Evolutionary conservation across 2,329 filamentous ascomycete species (phyloP), one percentile per base, ranked within the genome.

Genomic region (Lasiodiplodia sp.): DNA sequence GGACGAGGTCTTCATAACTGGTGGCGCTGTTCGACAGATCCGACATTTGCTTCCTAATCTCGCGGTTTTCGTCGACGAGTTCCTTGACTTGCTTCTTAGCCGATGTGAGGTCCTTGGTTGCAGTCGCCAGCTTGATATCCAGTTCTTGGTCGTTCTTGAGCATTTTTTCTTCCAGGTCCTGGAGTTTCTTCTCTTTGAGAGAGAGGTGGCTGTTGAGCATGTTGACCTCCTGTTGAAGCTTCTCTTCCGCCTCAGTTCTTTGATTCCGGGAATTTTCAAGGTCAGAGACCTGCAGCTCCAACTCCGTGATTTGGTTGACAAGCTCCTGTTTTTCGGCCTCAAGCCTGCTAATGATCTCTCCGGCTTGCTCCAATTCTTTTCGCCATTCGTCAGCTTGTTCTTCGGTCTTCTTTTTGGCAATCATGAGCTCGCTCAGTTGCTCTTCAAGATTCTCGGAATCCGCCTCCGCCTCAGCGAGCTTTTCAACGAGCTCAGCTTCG

Each of bases 381-480:
- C 93, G 88, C 75, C 90, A 92, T 68, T 89, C 86, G 70, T 96
- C 91, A 5, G 95, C 89, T 71, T 97, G 92, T 25, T 93, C 89
- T 76, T 97, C 95, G 0, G 92, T 92, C 66, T 89, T 90, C 80
- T 94, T 97, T 81, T 97, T 97, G 11, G 94, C 93, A 60, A 91
- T 90, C 72, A 99, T 88, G 3, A 99, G 85, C 69, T 91, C 91
- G 77, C 99, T 96, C 2, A 99, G 85, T 77, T 99, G 94, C 71
- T 97, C 94, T 79, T 99, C 96, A 0, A 99, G 87, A 66, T 91
- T 90, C 77, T 98, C 95, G 78, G 98, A 95, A 74, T 99, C 96
- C 25, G 97, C 92, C 69, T 98, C 89, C 37, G 95, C 95, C 49
- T 92, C 95, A 47, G 93, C 88, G 34, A 99, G 87, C 82, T 98